Evolutionary conservation across 2,329 filamentous ascomycete species (phyloP), one percentile per base, ranked within the genome.

Genomic region (Hortaea sp.): DNA sequence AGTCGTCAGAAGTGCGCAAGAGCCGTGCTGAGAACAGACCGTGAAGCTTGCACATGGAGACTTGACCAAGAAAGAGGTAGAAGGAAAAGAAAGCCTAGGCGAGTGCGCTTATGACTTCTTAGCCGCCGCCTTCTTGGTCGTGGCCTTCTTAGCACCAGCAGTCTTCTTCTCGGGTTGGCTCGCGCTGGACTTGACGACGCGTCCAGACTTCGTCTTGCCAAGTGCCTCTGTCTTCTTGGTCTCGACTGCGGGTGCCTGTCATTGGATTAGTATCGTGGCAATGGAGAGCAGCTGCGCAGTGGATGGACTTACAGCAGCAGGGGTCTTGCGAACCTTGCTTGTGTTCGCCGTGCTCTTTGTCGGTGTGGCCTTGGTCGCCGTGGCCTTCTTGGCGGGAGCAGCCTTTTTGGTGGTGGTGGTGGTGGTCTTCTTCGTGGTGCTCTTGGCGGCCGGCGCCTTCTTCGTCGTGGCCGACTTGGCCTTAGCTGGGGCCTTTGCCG

Each of bases 171-270:
- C 48, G 9, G 52, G 43, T 31, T 69, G 65, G 42, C 73, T 73
- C 47, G 72, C 69, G 34, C 74, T 70, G 27, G 75, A 72, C 79
- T 92, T 94, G 59, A 83, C 79, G 59, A 94, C 84, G 57, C 88
- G 84, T 42, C 88, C 87, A 45, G 85, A 82, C 79, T 92, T 92
- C 66, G 87, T 89, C 79, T 86, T 89, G 65, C 77, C 78, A 44
- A 88, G 70, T 42, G 83, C 75, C 60, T 81, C 80, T 20, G 70
- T 61, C 52, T 80, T 74, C 69, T 84, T 81, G 56, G 87, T 81
- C 47, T 81, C 76, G 42, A 84, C 72, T 54, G 82, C 82, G 48
- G 81, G 78, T 11, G 79, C 80, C 76, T 81, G 54, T 6, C 35
- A 43, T 10, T 12, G 42, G 11, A 44, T 59, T 45, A 58, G 54